Evolutionary conservation across 352 stramenopile species (phyloP).

Genomic region (Elongisporangium anandrum): DNA sequence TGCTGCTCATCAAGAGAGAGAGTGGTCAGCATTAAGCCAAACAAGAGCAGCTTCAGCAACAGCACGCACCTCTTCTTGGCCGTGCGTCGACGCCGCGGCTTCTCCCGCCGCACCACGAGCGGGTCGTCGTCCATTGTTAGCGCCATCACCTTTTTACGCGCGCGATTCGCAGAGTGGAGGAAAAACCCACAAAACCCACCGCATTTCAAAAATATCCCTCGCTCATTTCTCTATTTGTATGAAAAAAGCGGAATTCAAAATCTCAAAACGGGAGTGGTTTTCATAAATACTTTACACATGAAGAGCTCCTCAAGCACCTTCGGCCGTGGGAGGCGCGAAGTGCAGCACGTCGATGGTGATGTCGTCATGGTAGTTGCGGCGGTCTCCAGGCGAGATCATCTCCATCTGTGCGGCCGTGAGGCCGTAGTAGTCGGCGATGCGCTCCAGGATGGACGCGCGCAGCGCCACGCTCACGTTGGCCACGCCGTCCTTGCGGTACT

Average conservation of each 20-base stretch:
- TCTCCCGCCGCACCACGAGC: conserved; percentile 61
- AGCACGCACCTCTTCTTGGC: conserved; percentile 21
- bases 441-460: conserved; percentile 39
- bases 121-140: conserved; percentile 21
- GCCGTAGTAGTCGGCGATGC: conserved; percentile 52
- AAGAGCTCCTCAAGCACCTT: conserved; percentile 10
- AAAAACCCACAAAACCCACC: not conserved
- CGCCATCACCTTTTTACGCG: conserved; percentile 18
- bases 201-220: not conserved
- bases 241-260: conserved; percentile 27
- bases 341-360: conserved; percentile 73
- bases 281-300: not conserved
- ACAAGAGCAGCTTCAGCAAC: not conserved
- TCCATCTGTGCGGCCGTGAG: conserved; percentile 40
- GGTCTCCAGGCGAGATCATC: conserved; percentile 48
- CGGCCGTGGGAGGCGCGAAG: conserved; percentile 30
- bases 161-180: not conserved
- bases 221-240: not conserved
- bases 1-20: conserved; percentile 12
- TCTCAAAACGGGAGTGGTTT: not conserved
- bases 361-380: conserved; percentile 66
- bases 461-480: conserved; percentile 53
- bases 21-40: not conserved
- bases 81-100: conserved; percentile 38
- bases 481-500: conserved; percentile 40